Evolutionary conservation across 2,329 filamentous ascomycete species (phyloP).

Genomic region (Aspergillus pseudoglaucus): DNA sequence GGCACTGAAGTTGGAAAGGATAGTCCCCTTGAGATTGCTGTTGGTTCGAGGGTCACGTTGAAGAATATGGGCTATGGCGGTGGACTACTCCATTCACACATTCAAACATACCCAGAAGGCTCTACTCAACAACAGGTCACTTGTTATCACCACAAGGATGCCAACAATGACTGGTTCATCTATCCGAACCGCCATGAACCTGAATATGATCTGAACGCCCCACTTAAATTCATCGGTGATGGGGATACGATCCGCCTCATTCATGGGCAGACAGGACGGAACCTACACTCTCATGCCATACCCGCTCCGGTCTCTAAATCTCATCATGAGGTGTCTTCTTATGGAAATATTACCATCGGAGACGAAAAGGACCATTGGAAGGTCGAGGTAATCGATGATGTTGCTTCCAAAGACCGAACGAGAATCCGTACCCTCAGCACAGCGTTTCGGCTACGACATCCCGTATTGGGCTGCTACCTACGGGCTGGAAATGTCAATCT

Average conservation of each 20-base stretch:
- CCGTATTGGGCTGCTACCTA: conserved; percentile 80
- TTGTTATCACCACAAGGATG: conserved; percentile 98
- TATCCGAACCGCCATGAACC: conserved; percentile 80
- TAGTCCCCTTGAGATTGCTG: conserved; percentile 84
- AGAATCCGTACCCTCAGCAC: conserved; percentile 88
- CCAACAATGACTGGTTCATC: conserved; percentile 99
- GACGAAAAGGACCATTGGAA: conserved; percentile 98
- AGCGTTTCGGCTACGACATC: conserved; percentile 80
- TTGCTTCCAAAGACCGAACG: conserved; percentile 75
- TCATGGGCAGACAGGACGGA: conserved; percentile 91
- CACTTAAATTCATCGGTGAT: conserved; percentile 68
- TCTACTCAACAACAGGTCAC: conserved; percentile 94
- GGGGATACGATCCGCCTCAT: conserved; percentile 76
- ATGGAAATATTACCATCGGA: conserved; percentile 90
- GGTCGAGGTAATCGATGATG: conserved; percentile 85
- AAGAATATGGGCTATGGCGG: conserved; percentile 99
- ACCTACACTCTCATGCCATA: conserved; percentile 90
- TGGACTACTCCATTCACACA: conserved; percentile 89
- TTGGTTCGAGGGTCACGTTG: conserved; percentile 81
- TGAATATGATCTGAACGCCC: conserved; percentile 65
- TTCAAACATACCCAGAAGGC: conserved; percentile 92
- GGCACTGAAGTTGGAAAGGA: conserved; percentile 92
- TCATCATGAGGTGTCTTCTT: conserved; percentile 88
- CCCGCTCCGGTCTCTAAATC: conserved; percentile 81
- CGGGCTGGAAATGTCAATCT: conserved; percentile 93